phyloP scores from a whole-genome alignment of 192 early-diverging fungal genomes.

The Backusella liffmaniae region DNA sequence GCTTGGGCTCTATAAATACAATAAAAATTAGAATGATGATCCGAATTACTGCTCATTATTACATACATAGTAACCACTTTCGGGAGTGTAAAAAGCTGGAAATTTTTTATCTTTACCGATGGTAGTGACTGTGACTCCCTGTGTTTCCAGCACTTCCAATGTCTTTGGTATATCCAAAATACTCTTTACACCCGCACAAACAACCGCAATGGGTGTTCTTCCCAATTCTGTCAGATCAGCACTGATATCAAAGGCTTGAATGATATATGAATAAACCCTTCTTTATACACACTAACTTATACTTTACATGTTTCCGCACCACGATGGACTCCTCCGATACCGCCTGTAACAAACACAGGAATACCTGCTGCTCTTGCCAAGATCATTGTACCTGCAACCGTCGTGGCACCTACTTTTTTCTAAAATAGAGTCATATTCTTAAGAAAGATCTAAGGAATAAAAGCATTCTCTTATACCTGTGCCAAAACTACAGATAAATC shows the following conservation, averaged over 20 bases:
- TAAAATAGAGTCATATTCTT: background rate
- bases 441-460: background rate
- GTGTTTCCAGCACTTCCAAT: slow-evolving; percentile 88
- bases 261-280: no score
- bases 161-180: slow-evolving; percentile 93
- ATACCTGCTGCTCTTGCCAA: slow-evolving; percentile 86
- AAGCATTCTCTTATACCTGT: slow-evolving; percentile 38
- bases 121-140: slow-evolving; percentile 89
- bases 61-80: slow-evolving; percentile 63
- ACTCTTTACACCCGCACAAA: slow-evolving; percentile 96
- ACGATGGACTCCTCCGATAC: slow-evolving; percentile 95
- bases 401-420: slow-evolving; percentile 80
- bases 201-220: slow-evolving; percentile 88
- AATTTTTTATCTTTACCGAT: slow-evolving; percentile 62
- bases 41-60: background rate
- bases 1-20: slow-evolving; percentile 37
- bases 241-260: slow-evolving; percentile 76
- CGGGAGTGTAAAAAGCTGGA: slow-evolving; percentile 89
- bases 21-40: background rate
- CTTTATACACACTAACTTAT: background rate
- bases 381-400: slow-evolving; percentile 91
- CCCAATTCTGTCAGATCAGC: slow-evolving; percentile 93
- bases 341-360: slow-evolving; percentile 91
- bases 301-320: slow-evolving; percentile 63
- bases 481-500: slow-evolving; percentile 80